These are phyloP conservation scores for Aspergillus sp. DNA, from an alignment of 2,329 filamentous ascomycete species.

Conservation along the genomic window DNA sequence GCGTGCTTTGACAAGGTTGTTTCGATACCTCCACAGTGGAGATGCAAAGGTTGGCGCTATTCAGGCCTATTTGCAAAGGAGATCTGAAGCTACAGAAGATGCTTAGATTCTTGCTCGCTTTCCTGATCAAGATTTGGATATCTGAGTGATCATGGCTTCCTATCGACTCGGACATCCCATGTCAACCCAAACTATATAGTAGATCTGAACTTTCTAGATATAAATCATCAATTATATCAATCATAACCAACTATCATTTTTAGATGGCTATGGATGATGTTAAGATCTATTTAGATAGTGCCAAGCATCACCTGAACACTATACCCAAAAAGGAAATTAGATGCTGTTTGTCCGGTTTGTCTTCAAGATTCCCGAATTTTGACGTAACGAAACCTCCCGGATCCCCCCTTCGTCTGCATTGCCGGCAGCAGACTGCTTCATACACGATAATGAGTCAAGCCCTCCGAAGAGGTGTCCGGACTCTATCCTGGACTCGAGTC, in stretches of 20 bases:
- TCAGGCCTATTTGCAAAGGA: constrained; percentile 2
- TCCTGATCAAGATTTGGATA: too few relatives aligned
- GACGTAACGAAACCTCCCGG: constrained; percentile 16
- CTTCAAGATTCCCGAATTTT: not conserved
- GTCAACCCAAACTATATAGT: too few relatives aligned
- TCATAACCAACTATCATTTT: too few relatives aligned
- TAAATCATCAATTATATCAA: too few relatives aligned
- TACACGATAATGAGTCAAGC: constrained; percentile 30
- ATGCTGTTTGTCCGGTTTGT: constrained; percentile 8
- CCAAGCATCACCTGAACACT: too few relatives aligned
- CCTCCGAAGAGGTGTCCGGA: constrained; percentile 30
- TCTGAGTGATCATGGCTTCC: too few relatives aligned
- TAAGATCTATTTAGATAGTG: too few relatives aligned
- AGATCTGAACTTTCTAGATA: too few relatives aligned
- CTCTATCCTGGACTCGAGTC: constrained; percentile 28
- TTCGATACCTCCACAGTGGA: constrained; percentile 8
- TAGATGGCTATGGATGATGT: too few relatives aligned
- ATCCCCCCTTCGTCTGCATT: constrained; percentile 8
- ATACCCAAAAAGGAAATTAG: not conserved
- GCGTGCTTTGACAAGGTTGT: constrained; percentile 7
- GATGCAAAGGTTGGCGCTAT: constrained; percentile 8
- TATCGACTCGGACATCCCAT: too few relatives aligned
- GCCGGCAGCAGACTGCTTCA: constrained; percentile 4
- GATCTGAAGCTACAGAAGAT: not conserved
- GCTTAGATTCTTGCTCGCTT: too few relatives aligned